A percentile compares a stretch with the other conserved stretches of the same genome.
Conservation (phyloP, 495 filamentous ascomycete species). For the Penicillium goetzii region DNA sequence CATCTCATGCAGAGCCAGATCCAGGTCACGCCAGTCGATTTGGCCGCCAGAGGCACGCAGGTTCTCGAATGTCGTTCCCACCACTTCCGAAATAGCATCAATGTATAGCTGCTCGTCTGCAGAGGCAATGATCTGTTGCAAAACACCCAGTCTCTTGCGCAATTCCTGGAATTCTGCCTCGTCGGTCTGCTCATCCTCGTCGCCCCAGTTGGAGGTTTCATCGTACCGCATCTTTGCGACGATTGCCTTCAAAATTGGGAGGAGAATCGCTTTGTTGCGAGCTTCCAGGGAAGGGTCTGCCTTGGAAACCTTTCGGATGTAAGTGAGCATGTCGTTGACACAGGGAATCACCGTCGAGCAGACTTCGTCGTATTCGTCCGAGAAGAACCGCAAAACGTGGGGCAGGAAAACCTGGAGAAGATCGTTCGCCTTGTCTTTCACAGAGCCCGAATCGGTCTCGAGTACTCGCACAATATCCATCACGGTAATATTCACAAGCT, state of each 20-base stretch:
- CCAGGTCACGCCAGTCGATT: conserved; percentile 93
- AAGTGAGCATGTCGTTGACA: conserved; percentile 84
- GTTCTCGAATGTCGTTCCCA: conserved; percentile 78
- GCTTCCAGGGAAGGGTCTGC: conserved; percentile 59
- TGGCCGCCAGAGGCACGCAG: conserved; percentile 69
- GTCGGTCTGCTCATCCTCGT: conserved; percentile 92
- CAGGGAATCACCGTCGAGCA: conserved; percentile 93
- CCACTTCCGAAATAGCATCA: conserved; percentile 79
- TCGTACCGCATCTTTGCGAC: conserved; percentile 96
- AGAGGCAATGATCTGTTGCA: conserved; percentile 87
- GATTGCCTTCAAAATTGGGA: conserved; percentile 86
- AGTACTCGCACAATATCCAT: conserved; percentile 83
- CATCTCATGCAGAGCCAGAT: conserved; percentile 96
- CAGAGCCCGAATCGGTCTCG: conserved; percentile 59
- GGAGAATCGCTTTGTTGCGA: conserved; percentile 75
- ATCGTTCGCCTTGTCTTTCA: conserved; percentile 66
- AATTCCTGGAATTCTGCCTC: conserved; percentile 98
- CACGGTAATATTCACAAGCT: conserved; percentile 89
- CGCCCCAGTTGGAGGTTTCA: conserved; percentile 90
- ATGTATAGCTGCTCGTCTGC: conserved; percentile 86
- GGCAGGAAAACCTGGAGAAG: conserved; percentile 81
- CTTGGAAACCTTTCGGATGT: conserved; percentile 78
- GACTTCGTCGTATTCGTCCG: conserved; percentile 96
- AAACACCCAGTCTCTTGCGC: conserved; percentile 79
- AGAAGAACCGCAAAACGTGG: conserved; percentile 86